Evolutionary conservation across 306 rosid genomes (phyloP).

Genomic region (Glycine tomentella): DNA sequence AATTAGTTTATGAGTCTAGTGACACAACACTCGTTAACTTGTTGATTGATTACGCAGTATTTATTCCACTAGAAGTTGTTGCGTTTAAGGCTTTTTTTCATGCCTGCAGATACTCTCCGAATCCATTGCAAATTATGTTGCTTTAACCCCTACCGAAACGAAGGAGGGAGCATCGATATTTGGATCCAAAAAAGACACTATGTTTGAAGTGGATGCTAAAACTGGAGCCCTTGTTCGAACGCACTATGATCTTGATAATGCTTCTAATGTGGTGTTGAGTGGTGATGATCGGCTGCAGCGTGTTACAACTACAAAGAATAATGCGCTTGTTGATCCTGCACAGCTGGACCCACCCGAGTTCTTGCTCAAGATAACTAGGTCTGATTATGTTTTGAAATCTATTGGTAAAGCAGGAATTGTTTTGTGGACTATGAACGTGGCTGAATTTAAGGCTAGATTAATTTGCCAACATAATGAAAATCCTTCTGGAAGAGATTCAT

Average conservation of each 20-base stretch:
- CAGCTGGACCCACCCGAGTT: constrained; percentile 33
- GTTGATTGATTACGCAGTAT: background rate
- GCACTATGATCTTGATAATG: constrained; percentile 16
- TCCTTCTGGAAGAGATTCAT: constrained; percentile 32
- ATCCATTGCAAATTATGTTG: constrained; percentile 45
- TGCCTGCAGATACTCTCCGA: constrained; percentile 27
- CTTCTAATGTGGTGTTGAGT: constrained; percentile 22
- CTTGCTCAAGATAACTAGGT: constrained; percentile 60
- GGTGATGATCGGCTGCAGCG: constrained; percentile 3
- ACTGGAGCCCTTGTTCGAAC: constrained; percentile 58
- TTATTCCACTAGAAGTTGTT: background rate
- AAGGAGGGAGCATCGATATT: constrained; percentile 66
- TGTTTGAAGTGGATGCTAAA: constrained; percentile 66
- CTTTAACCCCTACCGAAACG: constrained; percentile 52
- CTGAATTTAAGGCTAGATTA: constrained; percentile 66
- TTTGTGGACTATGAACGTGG: constrained; percentile 65
- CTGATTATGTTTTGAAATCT: constrained; percentile 66
- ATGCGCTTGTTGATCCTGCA: constrained; percentile 49
- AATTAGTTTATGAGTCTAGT: background rate
- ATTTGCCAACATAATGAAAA: constrained; percentile 56
- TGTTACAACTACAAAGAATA: constrained; percentile 24
- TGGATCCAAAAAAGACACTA: constrained; percentile 65
- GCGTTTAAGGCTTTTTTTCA: background rate
- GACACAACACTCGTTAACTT: background rate
- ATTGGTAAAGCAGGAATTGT: constrained; percentile 49